Conservation (phyloP, 768 basidiomycete genomes). For the Suillus clintonianus region DNA sequence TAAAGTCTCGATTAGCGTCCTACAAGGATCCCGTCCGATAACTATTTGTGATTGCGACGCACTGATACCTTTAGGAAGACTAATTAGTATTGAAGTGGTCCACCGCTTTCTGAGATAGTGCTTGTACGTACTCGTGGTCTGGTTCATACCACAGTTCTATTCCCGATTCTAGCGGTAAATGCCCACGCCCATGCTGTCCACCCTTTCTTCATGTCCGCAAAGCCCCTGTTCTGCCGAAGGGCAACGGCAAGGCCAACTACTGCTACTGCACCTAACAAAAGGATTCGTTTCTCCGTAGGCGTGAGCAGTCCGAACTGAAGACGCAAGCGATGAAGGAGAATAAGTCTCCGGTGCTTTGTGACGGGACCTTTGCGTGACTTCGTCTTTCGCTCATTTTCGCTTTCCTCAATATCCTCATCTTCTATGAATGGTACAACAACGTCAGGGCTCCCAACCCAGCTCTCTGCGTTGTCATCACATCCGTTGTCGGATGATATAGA, state of each 20-base stretch:
- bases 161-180: not conserved
- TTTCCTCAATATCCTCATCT: slow-evolving; percentile 40
- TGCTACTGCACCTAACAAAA: slow-evolving; percentile 67
- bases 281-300: slow-evolving; percentile 25
- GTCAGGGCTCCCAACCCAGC: slow-evolving; percentile 55
- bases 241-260: slow-evolving; percentile 74
- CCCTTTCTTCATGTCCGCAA: not conserved
- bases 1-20: not conserved
- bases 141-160: not conserved
- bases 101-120: not conserved
- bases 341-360: slow-evolving; percentile 6
- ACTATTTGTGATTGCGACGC: not conserved
- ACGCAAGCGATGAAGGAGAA: slow-evolving; percentile 6
- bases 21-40: not conserved
- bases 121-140: not conserved
- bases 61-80: not conserved
- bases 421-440: slow-evolving; percentile 48
- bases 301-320: slow-evolving; percentile 27
- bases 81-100: not conserved
- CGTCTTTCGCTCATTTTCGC: slow-evolving; percentile 28
- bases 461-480: slow-evolving; percentile 59
- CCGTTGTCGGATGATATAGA: not conserved
- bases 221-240: slow-evolving; percentile 8
- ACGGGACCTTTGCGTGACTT: not conserved
- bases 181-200: not conserved